Evolutionary conservation across 2,329 filamentous ascomycete genomes (phyloP).

Genomic region (Colletotrichum abscissum): DNA sequence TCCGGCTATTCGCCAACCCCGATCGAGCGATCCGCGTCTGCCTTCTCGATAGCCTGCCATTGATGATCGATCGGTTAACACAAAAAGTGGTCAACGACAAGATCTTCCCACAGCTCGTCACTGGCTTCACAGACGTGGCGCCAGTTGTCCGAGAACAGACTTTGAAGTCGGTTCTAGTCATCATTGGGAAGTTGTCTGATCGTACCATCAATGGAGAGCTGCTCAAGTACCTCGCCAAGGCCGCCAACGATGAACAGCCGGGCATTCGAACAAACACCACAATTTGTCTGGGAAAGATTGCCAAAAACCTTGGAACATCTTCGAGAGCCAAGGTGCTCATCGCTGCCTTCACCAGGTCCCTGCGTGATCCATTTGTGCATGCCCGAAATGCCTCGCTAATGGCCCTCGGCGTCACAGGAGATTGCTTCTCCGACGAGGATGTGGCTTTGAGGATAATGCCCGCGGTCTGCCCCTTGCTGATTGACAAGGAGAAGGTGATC

Average conservation of each 20-base stretch:
- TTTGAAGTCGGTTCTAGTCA: conserved; percentile 88
- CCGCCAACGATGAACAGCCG: conserved; percentile 96
- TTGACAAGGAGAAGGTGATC: conserved; percentile 96
- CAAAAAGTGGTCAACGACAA: conserved; percentile 95
- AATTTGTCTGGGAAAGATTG: conserved; percentile 96
- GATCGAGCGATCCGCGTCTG: conserved; percentile 94
- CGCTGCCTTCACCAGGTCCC: conserved; percentile 88
- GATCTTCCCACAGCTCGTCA: conserved; percentile 95
- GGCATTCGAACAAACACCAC: conserved; percentile 98
- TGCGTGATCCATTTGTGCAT: conserved; percentile 95
- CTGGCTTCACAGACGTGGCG: conserved; percentile 91
- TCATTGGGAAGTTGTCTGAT: conserved; percentile 91
- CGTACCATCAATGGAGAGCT: conserved; percentile 94
- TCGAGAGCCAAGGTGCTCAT: conserved; percentile 90
- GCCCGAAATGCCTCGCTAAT: conserved; percentile 90
- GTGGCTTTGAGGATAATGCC: conserved; percentile 87
- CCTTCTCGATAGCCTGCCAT: conserved; percentile 85
- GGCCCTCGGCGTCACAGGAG: conserved; percentile 85
- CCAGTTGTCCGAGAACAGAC: conserved; percentile 96
- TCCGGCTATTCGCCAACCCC: conserved; percentile 89
- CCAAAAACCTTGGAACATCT: conserved; percentile 82
- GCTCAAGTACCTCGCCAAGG: conserved; percentile 90
- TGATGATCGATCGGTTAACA: conserved; percentile 91
- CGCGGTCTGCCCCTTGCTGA: conserved; percentile 82
- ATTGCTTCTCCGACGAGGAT: conserved; percentile 91